Evolutionary conservation across 257 asterid species (phyloP).

Genomic region (Solanum megistacrolobum): DNA sequence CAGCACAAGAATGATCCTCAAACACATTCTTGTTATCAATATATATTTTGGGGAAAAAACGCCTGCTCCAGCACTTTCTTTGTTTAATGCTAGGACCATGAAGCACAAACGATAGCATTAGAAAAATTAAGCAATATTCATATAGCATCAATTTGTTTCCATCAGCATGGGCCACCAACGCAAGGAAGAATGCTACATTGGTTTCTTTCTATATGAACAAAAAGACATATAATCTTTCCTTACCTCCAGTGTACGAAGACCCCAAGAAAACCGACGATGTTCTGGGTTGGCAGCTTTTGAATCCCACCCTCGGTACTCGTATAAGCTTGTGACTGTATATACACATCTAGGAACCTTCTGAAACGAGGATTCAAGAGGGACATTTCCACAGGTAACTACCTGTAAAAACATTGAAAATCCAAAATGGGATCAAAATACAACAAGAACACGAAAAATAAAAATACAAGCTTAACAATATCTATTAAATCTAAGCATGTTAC

Average conservation of each 20-base stretch:
- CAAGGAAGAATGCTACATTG: background rate
- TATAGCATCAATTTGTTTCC: background rate
- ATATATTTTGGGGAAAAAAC: background rate
- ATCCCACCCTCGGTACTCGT: constrained; percentile 76
- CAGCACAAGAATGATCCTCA: background rate
- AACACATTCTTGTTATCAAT: background rate
- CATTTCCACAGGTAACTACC: constrained; percentile 93
- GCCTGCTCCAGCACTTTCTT: background rate
- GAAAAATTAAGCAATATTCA: background rate
- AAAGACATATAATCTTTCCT: background rate
- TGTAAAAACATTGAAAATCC: constrained; percentile 1
- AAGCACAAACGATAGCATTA: background rate
- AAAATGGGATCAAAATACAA: background rate
- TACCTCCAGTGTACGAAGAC: constrained; percentile 65
- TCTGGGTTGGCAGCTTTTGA: constrained; percentile 67
- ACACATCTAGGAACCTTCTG: constrained; percentile 79
- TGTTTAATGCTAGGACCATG: background rate
- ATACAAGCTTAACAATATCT: background rate
- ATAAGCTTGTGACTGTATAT: constrained; percentile 64
- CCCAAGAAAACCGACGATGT: constrained; percentile 80
- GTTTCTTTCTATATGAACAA: background rate
- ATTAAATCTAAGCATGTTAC: background rate
- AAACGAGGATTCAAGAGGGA: constrained; percentile 79
- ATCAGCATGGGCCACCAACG: background rate
- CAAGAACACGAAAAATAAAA: background rate